Percentiles rank a stretch among this genome's conserved stretches.
phyloP scores from a whole-genome alignment of 495 filamentous ascomycete genomes.

The Melanomma pulvis-pyrius region DNA sequence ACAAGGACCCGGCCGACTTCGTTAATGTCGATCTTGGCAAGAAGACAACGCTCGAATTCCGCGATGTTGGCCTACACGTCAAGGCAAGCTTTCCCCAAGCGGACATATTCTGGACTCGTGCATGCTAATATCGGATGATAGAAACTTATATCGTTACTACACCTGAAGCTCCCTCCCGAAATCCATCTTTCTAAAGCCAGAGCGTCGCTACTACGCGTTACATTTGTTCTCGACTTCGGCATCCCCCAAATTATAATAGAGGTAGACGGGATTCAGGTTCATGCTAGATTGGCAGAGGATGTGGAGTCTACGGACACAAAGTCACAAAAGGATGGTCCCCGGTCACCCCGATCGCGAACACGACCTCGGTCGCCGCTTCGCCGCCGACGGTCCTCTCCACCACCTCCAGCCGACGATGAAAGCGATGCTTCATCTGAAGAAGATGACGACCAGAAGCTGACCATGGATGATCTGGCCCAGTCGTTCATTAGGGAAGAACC shows the following conservation, averaged over 20 bases:
- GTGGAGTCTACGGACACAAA: slow-evolving; percentile 14
- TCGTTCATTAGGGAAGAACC: slow-evolving; percentile 87
- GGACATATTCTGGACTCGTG: neutral
- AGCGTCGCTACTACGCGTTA: slow-evolving; percentile 70
- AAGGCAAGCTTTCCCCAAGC: slow-evolving; percentile 56
- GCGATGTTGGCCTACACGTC: slow-evolving; percentile 75
- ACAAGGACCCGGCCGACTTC: slow-evolving; percentile 75
- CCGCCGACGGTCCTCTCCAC: neutral
- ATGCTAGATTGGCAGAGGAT: slow-evolving; percentile 49
- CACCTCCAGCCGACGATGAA: slow-evolving; percentile 4
- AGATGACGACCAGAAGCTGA: slow-evolving; percentile 61
- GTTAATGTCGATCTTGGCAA: slow-evolving; percentile 64
- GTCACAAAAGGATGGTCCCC: slow-evolving; percentile 11
- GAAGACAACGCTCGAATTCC: slow-evolving; percentile 75
- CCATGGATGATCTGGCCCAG: slow-evolving; percentile 79
- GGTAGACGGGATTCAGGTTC: slow-evolving; percentile 73
- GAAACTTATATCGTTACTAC: slow-evolving; percentile 74
- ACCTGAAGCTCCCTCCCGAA: slow-evolving; percentile 62
- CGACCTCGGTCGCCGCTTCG: slow-evolving; percentile 2
- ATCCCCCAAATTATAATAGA: slow-evolving; percentile 76
- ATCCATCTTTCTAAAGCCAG: slow-evolving; percentile 71
- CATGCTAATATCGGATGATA: slow-evolving; percentile 42
- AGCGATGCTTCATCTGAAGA: slow-evolving; percentile 37
- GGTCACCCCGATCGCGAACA: neutral
- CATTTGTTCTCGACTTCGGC: slow-evolving; percentile 79